phyloP scores from a whole-genome alignment of 192 early-diverging fungal genomes.

The Helicostylum pulchrum region DNA sequence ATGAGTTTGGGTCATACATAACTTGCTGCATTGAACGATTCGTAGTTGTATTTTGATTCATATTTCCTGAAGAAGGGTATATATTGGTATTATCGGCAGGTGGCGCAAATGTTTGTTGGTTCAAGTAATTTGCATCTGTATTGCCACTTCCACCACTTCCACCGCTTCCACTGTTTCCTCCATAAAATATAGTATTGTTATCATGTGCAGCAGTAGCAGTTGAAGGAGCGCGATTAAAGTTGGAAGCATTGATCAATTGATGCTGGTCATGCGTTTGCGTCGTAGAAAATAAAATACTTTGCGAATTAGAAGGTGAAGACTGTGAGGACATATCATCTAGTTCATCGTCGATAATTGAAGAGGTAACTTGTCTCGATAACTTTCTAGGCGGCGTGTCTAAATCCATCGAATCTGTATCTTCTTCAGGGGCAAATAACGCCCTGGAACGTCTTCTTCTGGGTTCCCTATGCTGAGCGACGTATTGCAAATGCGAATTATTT shows the following conservation, averaged over 20 bases:
- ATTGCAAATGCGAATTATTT: constrained; percentile 4
- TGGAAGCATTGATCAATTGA: too few relatives aligned
- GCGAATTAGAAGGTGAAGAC: constrained; percentile 6
- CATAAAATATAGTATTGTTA: too few relatives aligned
- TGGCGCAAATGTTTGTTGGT: neutral
- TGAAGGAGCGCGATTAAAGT: neutral
- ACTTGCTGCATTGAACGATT: neutral
- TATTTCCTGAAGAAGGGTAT: constrained; percentile 1
- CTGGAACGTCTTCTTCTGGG: constrained; percentile 13
- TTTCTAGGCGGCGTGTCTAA: constrained; percentile 10
- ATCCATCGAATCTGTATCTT: constrained; percentile 9
- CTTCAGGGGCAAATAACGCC: constrained; percentile 1
- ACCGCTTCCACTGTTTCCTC: too few relatives aligned
- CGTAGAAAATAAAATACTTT: neutral
- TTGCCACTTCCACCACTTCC: too few relatives aligned
- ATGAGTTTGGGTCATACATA: neutral
- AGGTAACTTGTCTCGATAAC: neutral
- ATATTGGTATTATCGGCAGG: neutral
- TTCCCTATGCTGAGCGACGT: neutral
- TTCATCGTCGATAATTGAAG: constrained; percentile 2
- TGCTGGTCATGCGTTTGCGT: neutral
- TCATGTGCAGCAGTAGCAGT: neutral
- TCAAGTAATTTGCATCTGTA: too few relatives aligned
- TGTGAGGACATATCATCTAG: constrained; percentile 16
- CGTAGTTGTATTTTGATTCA: neutral